Base-by-base conservation (phyloP, 2,329 filamentous ascomycete genomes). In the Alternaria triticimaculans region DNA sequence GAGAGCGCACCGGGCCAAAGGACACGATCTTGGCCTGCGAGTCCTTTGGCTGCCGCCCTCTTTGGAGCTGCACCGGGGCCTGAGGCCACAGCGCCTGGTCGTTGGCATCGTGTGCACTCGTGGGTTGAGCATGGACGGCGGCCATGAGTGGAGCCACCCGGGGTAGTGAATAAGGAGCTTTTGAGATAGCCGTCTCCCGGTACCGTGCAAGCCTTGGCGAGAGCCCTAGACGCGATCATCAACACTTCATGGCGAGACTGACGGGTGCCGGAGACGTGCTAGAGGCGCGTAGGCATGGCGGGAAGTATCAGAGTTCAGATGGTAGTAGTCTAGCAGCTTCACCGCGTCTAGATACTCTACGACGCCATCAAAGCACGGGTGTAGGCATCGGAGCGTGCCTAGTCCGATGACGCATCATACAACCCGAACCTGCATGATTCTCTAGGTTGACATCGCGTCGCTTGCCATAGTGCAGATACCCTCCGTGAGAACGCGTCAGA, bases 21-120 rank as follows among this genome's bases (percentile, higher is more conserved):
- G 70, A 64, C 58, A 79, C 65, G 41, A 72, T 77, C 67, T 74
- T 73, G 43, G 75, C 75, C 64, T 76, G 67, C 37, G 77, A 77
- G 60, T 81, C 79, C 59, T 76, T 74, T 30, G 79, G 76, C 63
- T 78, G 75, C 37, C 79, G 77, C n/a, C 78, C 79, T 18, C 78
- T 73, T 9, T 78, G 75, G 11, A 80, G 54, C 69, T 74, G 66
- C n/a, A 64, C 64, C 18, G 68, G 68, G 33, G 64, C 64, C 37
- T 57, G 58, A 21, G 69, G 67, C 72, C 72, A 73, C 15, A 69
- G 57, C 49, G 68, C 65, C 21, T 23, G 45, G 46, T 62, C 55
- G 63, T 66, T 63, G 62, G 60, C 67, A 61, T 65, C 51, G 49
- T 64, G 61, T 49, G 56, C 51, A 50, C 54, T 62, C 43, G 61